Conservation (phyloP, 306 rosid genomes). For the Malus domestica region ASM211411v1 NC_041793.1:24771501-24772000, state of each 20-base stretch:
- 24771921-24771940: slow-evolving; percentile 98
- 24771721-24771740: slow-evolving; percentile 80
- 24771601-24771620: neutral
- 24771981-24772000: neutral
- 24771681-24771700: slow-evolving; percentile 99
- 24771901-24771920: slow-evolving; percentile 98
- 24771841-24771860: slow-evolving; percentile 98
- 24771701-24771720: slow-evolving; percentile 97
- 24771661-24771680: slow-evolving; percentile 58
- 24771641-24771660: neutral
- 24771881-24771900: slow-evolving; percentile 91
- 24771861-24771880: slow-evolving; percentile 94
- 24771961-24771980: neutral
- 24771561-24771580: neutral
- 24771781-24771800: neutral
- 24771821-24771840: slow-evolving; percentile 51
- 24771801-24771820: slow-evolving; percentile 5
- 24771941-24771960: slow-evolving; percentile 9
- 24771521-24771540: neutral
- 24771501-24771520: neutral
- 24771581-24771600: neutral
- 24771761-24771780: slow-evolving; percentile 6
- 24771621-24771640: neutral
- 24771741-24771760: neutral
- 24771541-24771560: neutral